These are phyloP conservation scores for Zasmidium cellare DNA, from an alignment of 2,329 filamentous ascomycete genomes.

Conservation along the genomic window DNA sequence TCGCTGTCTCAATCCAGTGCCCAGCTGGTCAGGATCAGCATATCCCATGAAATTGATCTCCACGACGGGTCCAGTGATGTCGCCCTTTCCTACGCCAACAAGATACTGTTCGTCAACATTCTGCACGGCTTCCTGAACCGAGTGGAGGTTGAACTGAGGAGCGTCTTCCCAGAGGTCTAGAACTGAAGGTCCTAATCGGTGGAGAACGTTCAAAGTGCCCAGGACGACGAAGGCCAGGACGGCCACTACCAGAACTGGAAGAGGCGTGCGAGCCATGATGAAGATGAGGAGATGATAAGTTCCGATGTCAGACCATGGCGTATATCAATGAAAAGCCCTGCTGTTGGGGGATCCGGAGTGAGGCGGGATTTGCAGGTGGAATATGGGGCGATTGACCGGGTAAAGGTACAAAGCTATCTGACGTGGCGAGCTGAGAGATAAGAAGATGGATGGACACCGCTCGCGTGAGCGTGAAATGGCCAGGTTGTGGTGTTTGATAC, in stretches of 20 bases:
- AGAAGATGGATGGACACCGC: background rate
- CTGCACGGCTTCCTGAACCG: background rate
- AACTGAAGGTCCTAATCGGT: slow-evolving; percentile 17
- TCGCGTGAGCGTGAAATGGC: background rate
- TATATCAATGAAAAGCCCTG: background rate
- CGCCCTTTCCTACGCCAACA: slow-evolving; percentile 68
- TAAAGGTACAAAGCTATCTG: background rate
- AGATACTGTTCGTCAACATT: slow-evolving; percentile 49
- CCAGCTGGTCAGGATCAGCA: slow-evolving; percentile 78
- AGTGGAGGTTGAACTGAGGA: slow-evolving; percentile 5
- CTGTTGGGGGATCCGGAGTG: background rate
- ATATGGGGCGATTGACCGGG: background rate
- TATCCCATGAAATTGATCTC: slow-evolving; percentile 93
- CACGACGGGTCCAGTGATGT: slow-evolving; percentile 79
- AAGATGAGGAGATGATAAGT: background rate
- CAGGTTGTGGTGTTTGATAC: background rate
- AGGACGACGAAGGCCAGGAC: slow-evolving; percentile 19
- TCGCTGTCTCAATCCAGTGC: slow-evolving; percentile 81
- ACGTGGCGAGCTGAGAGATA: background rate
- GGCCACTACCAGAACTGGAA: slow-evolving; percentile 16
- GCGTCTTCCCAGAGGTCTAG: slow-evolving; percentile 12
- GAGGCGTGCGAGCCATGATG: slow-evolving; percentile 21
- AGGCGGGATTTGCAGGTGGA: background rate
- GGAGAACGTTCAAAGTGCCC: slow-evolving; percentile 18
- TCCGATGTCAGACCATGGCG: background rate